phyloP scores from a whole-genome alignment of 73 alveolate species.

The Vitrella brassicaformis region DNA sequence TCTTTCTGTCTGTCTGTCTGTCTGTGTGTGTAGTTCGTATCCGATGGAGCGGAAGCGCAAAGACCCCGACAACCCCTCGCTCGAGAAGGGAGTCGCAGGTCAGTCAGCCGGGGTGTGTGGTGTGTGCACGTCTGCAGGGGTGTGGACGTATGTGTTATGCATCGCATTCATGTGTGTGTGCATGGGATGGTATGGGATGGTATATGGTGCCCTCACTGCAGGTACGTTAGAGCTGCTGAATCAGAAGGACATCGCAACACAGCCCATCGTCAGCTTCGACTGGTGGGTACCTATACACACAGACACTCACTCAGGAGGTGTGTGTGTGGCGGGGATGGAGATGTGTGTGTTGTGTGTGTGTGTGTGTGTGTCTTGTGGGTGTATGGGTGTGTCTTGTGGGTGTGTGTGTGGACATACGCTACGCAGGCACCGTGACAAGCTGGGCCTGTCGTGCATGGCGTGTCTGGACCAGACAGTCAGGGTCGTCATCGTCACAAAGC shows the following conservation, averaged over 20 bases:
- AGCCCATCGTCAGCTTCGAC: conserved; percentile 83
- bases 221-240: conserved; percentile 80
- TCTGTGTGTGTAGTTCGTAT: no score
- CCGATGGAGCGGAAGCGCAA: no score
- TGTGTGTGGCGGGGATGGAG: no score
- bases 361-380: neutral
- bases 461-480: neutral
- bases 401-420: neutral
- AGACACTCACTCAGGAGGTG: no score
- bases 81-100: no score
- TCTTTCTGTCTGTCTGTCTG: neutral
- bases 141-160: no score
- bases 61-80: no score
- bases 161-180: no score
- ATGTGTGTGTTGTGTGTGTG: neutral
- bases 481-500: neutral
- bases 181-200: no score
- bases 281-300: neutral
- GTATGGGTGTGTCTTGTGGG: neutral
- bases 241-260: conserved; percentile 80
- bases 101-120: no score
- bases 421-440: neutral
- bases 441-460: neutral
- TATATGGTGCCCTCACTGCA: no score
- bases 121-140: no score